These are phyloP conservation scores for Pseudogymnoascus sp. DNA, from an alignment of 2,329 filamentous ascomycete genomes.

Conservation along the genomic window DNA sequence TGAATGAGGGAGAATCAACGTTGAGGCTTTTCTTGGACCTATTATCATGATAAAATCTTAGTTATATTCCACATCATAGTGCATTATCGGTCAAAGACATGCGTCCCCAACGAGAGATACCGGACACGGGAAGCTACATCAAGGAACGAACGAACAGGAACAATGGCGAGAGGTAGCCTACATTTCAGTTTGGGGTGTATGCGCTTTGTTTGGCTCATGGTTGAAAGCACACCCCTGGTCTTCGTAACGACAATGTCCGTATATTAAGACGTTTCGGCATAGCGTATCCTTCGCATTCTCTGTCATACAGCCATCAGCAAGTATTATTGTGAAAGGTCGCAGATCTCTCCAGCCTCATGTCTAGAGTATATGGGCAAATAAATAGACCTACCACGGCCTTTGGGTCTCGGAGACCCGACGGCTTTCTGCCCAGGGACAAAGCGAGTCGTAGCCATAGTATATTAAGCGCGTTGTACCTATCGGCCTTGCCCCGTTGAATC, in stretches of 20 bases:
- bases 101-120: neutral
- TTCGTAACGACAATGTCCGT: conserved; percentile 87
- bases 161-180: neutral
- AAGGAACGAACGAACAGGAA: neutral
- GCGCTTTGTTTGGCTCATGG: conserved; percentile 66
- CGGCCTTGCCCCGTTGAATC: conserved; percentile 26
- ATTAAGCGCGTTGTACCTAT: conserved; percentile 22
- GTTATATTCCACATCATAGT: neutral
- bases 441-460: conserved; percentile 27
- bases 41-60: conserved; percentile 15
- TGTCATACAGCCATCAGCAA: conserved; percentile 29
- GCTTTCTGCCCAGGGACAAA: conserved; percentile 29
- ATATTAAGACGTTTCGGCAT: conserved; percentile 88
- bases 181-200: conserved; percentile 19
- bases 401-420: conserved; percentile 50
- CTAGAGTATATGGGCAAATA: neutral
- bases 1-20: conserved; percentile 94
- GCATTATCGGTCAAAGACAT: neutral
- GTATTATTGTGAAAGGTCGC: neutral
- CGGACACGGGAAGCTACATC: neutral
- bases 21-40: conserved; percentile 73
- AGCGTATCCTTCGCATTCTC: conserved; percentile 80
- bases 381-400: conserved; percentile 43
- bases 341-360: neutral
- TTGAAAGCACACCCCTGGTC: conserved; percentile 85